Evolutionary conservation across 108 stramenopile genomes (phyloP), one percentile per base, ranked within the genome.

Genomic region (Conticribra weissflogii): DNA sequence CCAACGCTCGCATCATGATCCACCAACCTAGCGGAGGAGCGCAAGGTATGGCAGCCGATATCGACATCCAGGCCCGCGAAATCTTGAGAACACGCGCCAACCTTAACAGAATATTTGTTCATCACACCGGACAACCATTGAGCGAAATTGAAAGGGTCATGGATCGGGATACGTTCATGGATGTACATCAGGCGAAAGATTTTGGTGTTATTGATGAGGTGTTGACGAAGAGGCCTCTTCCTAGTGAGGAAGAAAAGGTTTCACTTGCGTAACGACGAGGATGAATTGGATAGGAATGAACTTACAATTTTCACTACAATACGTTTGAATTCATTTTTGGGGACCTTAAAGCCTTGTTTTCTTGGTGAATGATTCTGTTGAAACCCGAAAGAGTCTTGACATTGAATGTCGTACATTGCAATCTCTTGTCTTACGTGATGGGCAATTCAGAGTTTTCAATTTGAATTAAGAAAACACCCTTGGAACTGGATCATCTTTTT

Each of bases 81-180:
- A 90, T 96, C 60, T 54, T 95, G 23, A 55, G 88, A 54, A 86
- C 86, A 18, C 67, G 95, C 21, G 68, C 81, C 52, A 85, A 81
- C 52, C 73, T 98, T 56, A 97, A 97, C 78, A 62, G 76, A 19
- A 59, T 98, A 17, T 97, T 95, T 71, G 83, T 84, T 0, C 79
- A 90, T 63, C 98, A 98, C 69, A 96, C 95, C 19, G 93, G 90
- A 4, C 88, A 88, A 72, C 36, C 71, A 30, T 48, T 96, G 49
- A 75, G 78, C 8, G 81, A 81, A 52, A 90, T 98, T 74, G 96
- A 96, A 73, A 74, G 81, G 54, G 95, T 96, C 19, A 96, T 97
- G 96, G 98, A 98, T 71, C 90, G 98, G 32, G 98, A 98, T 74
- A 92, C 87, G 44, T 97, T 95, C 73, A 86, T 97, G 86, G 88